These are phyloP conservation scores for Neonectria ditissima DNA, from an alignment of 2,329 filamentous ascomycete species.

Conservation along the genomic window DNA sequence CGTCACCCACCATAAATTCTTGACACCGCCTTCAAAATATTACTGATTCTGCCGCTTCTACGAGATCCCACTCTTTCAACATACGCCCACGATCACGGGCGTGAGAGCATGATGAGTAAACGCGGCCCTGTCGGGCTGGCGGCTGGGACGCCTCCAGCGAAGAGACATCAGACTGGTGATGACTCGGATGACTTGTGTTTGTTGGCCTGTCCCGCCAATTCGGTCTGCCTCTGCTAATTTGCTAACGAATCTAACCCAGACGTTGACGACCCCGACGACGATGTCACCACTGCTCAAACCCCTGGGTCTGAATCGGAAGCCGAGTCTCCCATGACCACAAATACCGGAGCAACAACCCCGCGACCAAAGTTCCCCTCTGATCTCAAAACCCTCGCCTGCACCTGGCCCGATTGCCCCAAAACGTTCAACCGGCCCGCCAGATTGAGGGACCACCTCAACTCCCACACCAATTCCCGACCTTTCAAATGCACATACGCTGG, in stretches of 20 bases:
- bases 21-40: conserved; percentile 51
- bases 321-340: conserved; percentile 48
- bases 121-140: conserved; percentile 44
- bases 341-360: conserved; percentile 54
- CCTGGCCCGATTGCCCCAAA: conserved; percentile 79
- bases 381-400: conserved; percentile 82
- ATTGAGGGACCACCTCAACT: conserved; percentile 82
- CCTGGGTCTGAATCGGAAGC: conserved; percentile 49
- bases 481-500: conserved; percentile 76
- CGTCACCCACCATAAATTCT: conserved; percentile 48
- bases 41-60: conserved; percentile 48
- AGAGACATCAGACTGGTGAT: conserved; percentile 39
- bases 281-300: conserved; percentile 47
- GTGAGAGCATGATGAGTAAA: conserved; percentile 50
- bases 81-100: conserved; percentile 4
- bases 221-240: conserved; percentile 19
- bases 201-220: neutral
- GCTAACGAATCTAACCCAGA: conserved; percentile 37
- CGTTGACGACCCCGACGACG: conserved; percentile 51
- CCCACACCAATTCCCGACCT: conserved; percentile 86
- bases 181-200: conserved; percentile 41
- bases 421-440: conserved; percentile 89
- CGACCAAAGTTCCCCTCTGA: conserved; percentile 73
- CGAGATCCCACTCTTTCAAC: conserved; percentile 25
- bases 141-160: conserved; percentile 42